Evolutionary conservation across 176 grass and related monocot genomes (phyloP).

Genomic region (Aegilops tauschii): DNA sequence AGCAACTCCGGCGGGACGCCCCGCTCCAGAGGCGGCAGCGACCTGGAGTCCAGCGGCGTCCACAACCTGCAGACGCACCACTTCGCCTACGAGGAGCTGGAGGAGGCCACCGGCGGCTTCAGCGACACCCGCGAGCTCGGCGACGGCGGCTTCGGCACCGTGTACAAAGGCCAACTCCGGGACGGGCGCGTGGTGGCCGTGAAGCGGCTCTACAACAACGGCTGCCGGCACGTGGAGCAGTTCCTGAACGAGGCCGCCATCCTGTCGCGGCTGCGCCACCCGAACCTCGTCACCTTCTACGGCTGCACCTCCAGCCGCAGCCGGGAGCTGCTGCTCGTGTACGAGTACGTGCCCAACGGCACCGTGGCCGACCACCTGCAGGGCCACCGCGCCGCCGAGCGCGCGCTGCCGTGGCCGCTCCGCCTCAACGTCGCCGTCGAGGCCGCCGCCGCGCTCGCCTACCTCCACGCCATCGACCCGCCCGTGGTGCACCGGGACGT

Average conservation of each 20-base stretch:
- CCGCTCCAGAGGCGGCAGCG: conserved; percentile 24
- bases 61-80: conserved; percentile 49
- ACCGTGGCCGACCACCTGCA: conserved; percentile 92
- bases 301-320: conserved; percentile 87
- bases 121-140: conserved; percentile 44
- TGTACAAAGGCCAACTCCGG: conserved; percentile 73
- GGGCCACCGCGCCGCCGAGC: conserved; percentile 34
- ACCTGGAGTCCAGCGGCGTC: conserved; percentile 35
- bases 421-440: conserved; percentile 67
- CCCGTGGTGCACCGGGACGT: conserved; percentile 80
- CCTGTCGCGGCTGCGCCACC: conserved; percentile 71
- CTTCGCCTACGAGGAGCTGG: conserved; percentile 75
- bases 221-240: conserved; percentile 61
- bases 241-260: conserved; percentile 77
- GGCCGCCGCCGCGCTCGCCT: conserved; percentile 62
- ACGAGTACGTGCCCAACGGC: conserved; percentile 83
- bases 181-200: conserved; percentile 74
- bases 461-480: conserved; percentile 76
- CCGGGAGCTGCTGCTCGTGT: conserved; percentile 77
- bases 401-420: conserved; percentile 50
- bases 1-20: conserved; percentile 24
- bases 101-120: conserved; percentile 70
- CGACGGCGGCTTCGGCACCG: conserved; percentile 84
- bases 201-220: conserved; percentile 76
- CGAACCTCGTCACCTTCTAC: conserved; percentile 70